Evolutionary conservation across 2,329 filamentous ascomycete genomes (phyloP).

Genomic region (Dendryphion nanum): DNA sequence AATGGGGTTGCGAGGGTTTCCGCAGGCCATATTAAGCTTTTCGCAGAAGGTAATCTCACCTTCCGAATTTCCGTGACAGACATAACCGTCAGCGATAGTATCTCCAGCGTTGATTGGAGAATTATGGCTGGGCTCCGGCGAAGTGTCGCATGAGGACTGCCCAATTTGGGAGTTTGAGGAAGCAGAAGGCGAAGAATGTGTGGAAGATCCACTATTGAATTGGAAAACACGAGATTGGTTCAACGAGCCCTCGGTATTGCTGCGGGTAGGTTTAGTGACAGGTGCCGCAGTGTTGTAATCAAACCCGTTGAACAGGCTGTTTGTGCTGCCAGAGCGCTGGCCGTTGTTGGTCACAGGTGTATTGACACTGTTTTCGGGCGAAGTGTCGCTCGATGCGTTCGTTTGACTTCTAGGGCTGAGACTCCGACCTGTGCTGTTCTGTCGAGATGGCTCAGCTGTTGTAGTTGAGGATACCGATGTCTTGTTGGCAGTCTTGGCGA

Average conservation of each 20-base stretch:
- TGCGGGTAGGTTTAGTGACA: slow-evolving; percentile 14
- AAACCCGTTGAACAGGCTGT: slow-evolving; percentile 22
- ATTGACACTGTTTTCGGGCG: slow-evolving; percentile 26
- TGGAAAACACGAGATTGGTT: slow-evolving; percentile 49
- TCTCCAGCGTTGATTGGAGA: slow-evolving; percentile 72
- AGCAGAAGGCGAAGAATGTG: slow-evolving; percentile 51
- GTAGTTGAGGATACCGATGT: slow-evolving; percentile 18
- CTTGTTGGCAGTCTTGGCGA: slow-evolving; percentile 29
- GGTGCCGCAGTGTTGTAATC: slow-evolving; percentile 12
- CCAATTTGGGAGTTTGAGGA: slow-evolving; percentile 53
- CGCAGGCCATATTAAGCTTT: slow-evolving; percentile 57
- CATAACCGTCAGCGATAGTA: slow-evolving; percentile 38
- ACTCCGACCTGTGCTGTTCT: slow-evolving; percentile 32
- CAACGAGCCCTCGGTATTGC: slow-evolving; percentile 44
- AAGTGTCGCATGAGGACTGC: slow-evolving; percentile 67
- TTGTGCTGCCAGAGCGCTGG: slow-evolving; percentile 34
- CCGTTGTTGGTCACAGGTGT: slow-evolving; percentile 38
- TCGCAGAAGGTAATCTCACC: slow-evolving; percentile 56
- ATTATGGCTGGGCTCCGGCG: slow-evolving; percentile 71
- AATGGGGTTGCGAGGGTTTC: slow-evolving; percentile 53
- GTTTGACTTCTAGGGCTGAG: slow-evolving; percentile 37
- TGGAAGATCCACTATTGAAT: slow-evolving; percentile 49
- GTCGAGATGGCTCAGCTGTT: slow-evolving; percentile 20
- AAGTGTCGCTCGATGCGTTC: slow-evolving; percentile 22
- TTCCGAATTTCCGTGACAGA: slow-evolving; percentile 50